Evolutionary conservation across 352 stramenopile species (phyloP).

Genomic region (Nothophytophthora sp.): DNA sequence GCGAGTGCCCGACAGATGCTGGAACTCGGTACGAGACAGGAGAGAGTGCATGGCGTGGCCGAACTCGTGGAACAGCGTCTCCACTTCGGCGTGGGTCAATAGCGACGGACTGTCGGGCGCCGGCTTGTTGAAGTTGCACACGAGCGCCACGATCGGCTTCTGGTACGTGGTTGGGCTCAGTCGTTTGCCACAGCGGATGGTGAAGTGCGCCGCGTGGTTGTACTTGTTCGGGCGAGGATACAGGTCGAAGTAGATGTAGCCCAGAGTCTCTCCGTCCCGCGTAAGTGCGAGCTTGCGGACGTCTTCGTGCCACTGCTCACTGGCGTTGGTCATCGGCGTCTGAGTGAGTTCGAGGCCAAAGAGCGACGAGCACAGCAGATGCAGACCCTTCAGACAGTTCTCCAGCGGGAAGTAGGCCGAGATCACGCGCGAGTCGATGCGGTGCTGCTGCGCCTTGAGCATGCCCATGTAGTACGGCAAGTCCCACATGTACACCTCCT

Average conservation of each 20-base stretch:
- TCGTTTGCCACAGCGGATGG: constrained; percentile 93
- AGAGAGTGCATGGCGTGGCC: constrained; percentile 98
- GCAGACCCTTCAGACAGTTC: constrained; percentile 90
- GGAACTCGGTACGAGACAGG: constrained; percentile 95
- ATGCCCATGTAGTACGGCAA: constrained; percentile 94
- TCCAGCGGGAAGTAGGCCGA: constrained; percentile 92
- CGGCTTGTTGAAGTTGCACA: constrained; percentile 89
- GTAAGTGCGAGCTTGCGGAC: constrained; percentile 91
- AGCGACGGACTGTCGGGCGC: constrained; percentile 69
- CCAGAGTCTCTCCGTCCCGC: constrained; percentile 60
- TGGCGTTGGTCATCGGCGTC: constrained; percentile 60
- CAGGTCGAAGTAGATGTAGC: constrained; percentile 96
- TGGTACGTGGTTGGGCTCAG: constrained; percentile 78
- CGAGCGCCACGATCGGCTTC: constrained; percentile 94
- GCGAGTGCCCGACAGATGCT: constrained; percentile 97
- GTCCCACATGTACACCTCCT: constrained; percentile 93
- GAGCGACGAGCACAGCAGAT: constrained; percentile 84
- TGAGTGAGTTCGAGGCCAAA: constrained; percentile 92
- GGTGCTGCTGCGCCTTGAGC: constrained; percentile 71
- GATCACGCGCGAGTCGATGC: constrained; percentile 81
- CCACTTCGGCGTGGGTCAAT: constrained; percentile 92
- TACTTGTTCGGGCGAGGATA: constrained; percentile 91
- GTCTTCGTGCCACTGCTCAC: constrained; percentile 90
- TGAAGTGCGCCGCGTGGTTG: constrained; percentile 94
- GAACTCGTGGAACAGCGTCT: constrained; percentile 99